phyloP scores from a whole-genome alignment of 495 filamentous ascomycete genomes.

The Hypoxylon cercidicola region DNA sequence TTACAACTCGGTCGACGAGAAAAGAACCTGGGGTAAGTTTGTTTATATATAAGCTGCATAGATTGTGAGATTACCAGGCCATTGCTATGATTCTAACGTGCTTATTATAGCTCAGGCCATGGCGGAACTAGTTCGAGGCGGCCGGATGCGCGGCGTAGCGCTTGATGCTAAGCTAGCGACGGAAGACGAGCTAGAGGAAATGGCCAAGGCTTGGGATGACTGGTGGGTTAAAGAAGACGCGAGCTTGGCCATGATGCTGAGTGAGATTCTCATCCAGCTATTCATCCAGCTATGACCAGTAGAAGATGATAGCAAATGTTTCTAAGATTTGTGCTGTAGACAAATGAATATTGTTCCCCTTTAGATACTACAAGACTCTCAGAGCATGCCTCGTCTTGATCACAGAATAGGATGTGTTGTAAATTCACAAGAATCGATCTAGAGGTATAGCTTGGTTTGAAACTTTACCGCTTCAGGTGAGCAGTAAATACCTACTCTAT shows the following conservation, averaged over 20 bases:
- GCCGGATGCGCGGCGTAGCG: constrained; percentile 42
- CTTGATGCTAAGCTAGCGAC: constrained; percentile 41
- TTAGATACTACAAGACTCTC: too few relatives aligned
- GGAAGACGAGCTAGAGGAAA: constrained; percentile 48
- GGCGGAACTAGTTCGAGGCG: constrained; percentile 31
- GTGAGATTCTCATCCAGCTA: too few relatives aligned
- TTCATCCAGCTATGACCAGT: too few relatives aligned
- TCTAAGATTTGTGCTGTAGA: too few relatives aligned
- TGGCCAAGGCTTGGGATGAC: constrained; percentile 51
- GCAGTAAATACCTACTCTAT: constrained; percentile 15
- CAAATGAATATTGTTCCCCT: too few relatives aligned
- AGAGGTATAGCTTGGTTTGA: neutral
- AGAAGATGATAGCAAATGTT: too few relatives aligned
- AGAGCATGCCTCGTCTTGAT: too few relatives aligned
- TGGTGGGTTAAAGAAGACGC: constrained; percentile 50
- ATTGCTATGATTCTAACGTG: neutral
- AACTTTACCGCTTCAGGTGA: constrained; percentile 9
- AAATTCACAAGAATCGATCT: constrained; percentile 13
- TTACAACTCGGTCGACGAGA: constrained; percentile 45
- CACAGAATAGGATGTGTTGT: too few relatives aligned
- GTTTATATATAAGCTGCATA: constrained; percentile 26
- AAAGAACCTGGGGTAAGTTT: constrained; percentile 47
- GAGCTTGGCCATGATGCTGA: too few relatives aligned
- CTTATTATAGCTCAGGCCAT: constrained; percentile 8
- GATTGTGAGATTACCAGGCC: constrained; percentile 37